Evolutionary conservation across 805 yeast species (phyloP).

Genomic region (Suhomyces sp.): DNA sequence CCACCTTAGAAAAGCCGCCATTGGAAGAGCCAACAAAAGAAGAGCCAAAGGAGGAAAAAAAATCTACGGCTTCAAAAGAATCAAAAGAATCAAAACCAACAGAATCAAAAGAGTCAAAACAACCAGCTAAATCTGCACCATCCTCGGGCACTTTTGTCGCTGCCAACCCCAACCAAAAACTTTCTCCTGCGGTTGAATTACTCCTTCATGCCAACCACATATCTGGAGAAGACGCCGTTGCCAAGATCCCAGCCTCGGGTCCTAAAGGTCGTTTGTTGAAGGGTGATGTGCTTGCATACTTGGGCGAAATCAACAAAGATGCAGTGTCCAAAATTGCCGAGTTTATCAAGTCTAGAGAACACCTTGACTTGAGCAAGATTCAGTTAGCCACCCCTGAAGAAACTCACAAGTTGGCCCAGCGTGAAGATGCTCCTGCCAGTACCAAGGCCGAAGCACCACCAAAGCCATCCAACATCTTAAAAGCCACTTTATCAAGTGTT

Average conservation of each 20-base stretch:
- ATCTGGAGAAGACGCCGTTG: constrained; percentile 65
- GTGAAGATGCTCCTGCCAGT: constrained; percentile 13
- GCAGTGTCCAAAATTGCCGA: constrained; percentile 53
- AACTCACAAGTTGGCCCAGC: constrained; percentile 11
- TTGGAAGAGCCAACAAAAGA: constrained; percentile 25
- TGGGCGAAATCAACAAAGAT: constrained; percentile 67
- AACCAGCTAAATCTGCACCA: neutral
- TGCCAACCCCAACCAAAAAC: constrained; percentile 65
- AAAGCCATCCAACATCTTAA: constrained; percentile 29
- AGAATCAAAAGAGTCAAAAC: constrained; percentile 5
- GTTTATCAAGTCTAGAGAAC: constrained; percentile 53
- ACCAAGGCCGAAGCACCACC: constrained; percentile 14
- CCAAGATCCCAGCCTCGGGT: constrained; percentile 78
- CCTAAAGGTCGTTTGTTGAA: constrained; percentile 83
- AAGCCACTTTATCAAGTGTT: constrained; percentile 23
- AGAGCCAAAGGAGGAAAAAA: constrained; percentile 12
- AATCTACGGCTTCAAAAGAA: constrained; percentile 9
- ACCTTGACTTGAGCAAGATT: constrained; percentile 72
- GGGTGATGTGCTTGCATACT: constrained; percentile 85
- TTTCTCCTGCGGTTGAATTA: constrained; percentile 76
- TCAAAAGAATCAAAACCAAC: constrained; percentile 11
- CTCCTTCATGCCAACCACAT: constrained; percentile 62
- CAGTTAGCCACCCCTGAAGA: constrained; percentile 39
- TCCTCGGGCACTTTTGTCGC: constrained; percentile 19
- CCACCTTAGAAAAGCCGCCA: constrained; percentile 58